Evolutionary conservation across 2,329 filamentous ascomycete species (phyloP), one percentile per base, ranked within the genome.

Genomic region (Hymenoscyphus salicellus): DNA sequence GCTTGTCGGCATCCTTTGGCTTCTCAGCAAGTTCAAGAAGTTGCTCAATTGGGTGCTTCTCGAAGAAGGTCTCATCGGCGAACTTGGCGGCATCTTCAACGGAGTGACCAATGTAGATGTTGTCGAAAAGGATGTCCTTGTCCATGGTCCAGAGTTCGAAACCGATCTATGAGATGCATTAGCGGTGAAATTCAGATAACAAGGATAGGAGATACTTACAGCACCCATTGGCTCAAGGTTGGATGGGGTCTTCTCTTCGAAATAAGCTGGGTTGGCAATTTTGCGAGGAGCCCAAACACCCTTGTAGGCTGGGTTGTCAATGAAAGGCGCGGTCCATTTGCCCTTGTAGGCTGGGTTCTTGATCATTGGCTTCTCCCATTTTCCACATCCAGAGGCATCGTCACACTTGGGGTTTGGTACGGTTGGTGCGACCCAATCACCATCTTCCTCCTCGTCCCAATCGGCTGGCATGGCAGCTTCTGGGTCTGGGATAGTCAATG

Each of bases 111-210:
- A 99, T 93, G 87, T 98, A 99, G 84, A 99, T 96, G 89, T 99
- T 99, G 87, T 98, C 92, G 75, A 99, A 98, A 75, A 97, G 89
- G 74, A 99, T 98, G 77, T 97, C 91, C 79, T 89, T 96, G 82
- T 97, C 94, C 95, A 99, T 99, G 75, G 95, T 98, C 95, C 95
- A 99, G 82, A 99, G 94, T 81, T 99, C 95, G 76, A 98, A 98
- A 74, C 95, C 95, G 81, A 98, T 93, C 90, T 93, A 52, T 10
- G 46, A 23, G 75, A 23, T 57, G 63, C 36, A 8, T 32, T 43
- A 66, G 73, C 65, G 67, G 41, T 30, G 30, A 28, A 7, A 61
- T 69, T 55, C 36, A 36, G 26, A 55, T 5, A 70, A n/a, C n/a
- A 60, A 58, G 64, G 68, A 63, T 11, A 26, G 56, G 23, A 17